Evolutionary conservation across 2,329 filamentous ascomycete genomes (phyloP).

Genomic region (Pyricularia sp.): DNA sequence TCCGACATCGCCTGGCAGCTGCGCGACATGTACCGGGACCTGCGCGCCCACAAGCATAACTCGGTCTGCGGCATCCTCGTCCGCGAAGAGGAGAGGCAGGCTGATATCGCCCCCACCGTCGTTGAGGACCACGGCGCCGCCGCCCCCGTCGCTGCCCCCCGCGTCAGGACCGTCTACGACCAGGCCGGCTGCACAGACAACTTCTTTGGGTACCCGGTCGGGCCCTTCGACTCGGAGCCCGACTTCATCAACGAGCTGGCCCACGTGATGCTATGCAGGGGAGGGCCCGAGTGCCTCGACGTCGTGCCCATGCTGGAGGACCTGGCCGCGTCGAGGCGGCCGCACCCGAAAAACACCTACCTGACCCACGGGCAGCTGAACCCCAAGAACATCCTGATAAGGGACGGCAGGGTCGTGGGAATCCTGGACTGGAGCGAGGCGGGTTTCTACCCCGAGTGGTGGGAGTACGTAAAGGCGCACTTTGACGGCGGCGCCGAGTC

Average conservation of each 20-base stretch:
- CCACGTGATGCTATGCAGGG: neutral
- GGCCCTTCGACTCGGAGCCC: neutral
- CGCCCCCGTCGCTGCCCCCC: neutral
- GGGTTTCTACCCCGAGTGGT: slow-evolving; percentile 9
- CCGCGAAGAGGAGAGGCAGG: neutral
- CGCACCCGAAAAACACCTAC: neutral
- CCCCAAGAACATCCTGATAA: slow-evolving; percentile 7
- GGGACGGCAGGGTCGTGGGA: slow-evolving; percentile 5
- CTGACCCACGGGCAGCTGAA: slow-evolving; percentile 9
- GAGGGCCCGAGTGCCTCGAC: neutral
- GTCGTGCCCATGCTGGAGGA: slow-evolving; percentile 4
- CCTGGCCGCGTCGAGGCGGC: neutral
- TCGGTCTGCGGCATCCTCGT: neutral
- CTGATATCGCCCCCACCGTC: neutral
- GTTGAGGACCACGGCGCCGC: neutral
- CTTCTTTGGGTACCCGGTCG: slow-evolving; percentile 1
- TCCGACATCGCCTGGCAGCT: slow-evolving; percentile 5
- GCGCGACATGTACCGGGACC: neutral
- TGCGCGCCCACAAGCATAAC: neutral
- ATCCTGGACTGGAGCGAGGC: slow-evolving; percentile 9
- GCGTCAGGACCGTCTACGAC: neutral
- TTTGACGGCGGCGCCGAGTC: slow-evolving; percentile 7
- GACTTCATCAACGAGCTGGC: slow-evolving; percentile 5
- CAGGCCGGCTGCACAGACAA: slow-evolving; percentile 2
- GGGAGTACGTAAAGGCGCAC: slow-evolving; percentile 9